A percentile compares a stretch with the other conserved stretches of the same genome.
These are phyloP conservation scores for Ceratocystis cacaofunesta DNA, from an alignment of 2,329 filamentous ascomycete genomes.

Conservation along the genomic window DNA sequence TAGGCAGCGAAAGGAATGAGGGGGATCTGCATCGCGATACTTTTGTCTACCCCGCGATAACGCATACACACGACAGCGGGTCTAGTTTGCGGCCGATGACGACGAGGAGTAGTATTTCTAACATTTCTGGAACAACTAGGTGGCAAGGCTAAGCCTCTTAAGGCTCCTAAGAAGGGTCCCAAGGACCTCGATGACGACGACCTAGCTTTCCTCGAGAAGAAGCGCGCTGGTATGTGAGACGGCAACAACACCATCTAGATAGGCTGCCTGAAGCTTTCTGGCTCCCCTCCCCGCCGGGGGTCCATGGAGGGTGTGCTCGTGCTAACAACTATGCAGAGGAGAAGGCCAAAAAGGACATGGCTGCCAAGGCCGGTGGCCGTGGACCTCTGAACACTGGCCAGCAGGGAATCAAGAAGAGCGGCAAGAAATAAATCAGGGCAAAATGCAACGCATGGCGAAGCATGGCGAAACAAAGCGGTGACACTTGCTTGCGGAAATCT, in stretches of 20 bases:
- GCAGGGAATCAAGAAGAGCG: conserved; percentile 95
- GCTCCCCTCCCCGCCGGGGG: not conserved
- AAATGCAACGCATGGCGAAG: not conserved
- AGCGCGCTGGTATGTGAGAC: conserved; percentile 52
- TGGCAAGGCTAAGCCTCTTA: conserved; percentile 73
- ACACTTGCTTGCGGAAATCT: not conserved
- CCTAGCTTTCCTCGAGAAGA: conserved; percentile 66
- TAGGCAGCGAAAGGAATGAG: not conserved
- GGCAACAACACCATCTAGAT: not conserved
- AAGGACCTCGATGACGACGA: conserved; percentile 83
- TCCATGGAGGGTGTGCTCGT: not conserved
- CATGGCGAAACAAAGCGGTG: not conserved
- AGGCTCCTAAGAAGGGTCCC: conserved; percentile 72
- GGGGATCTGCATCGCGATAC: not conserved
- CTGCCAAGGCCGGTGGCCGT: conserved; percentile 71
- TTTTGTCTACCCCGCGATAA: not conserved
- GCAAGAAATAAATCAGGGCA: conserved; percentile 61
- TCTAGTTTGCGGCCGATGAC: not conserved
- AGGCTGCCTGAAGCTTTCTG: not conserved
- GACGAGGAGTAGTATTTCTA: not conserved
- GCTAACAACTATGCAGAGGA: conserved; percentile 40
- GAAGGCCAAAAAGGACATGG: conserved; percentile 72
- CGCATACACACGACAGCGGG: not conserved
- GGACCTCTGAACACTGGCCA: conserved; percentile 71
- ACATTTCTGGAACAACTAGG: conserved; percentile 32